phyloP scores from a whole-genome alignment of 2,329 filamentous ascomycete genomes.

The Sclerotinia spermophila region DNA sequence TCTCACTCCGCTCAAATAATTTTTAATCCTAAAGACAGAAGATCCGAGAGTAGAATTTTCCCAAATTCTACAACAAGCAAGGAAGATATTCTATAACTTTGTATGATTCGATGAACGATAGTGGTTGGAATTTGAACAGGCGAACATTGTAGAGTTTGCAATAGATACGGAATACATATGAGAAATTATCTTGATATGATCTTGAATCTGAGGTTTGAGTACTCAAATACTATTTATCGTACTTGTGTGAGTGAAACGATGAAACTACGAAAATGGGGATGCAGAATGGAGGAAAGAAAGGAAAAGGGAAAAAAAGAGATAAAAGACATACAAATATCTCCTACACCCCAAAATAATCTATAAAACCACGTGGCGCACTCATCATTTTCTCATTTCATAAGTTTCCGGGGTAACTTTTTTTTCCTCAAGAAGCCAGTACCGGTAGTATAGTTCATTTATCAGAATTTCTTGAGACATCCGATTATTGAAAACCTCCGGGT shows the following conservation, averaged over 20 bases:
- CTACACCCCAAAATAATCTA: background rate
- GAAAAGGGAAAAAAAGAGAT: too few relatives aligned
- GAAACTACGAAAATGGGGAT: too few relatives aligned
- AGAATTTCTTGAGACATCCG: too few relatives aligned
- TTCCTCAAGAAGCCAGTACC: background rate
- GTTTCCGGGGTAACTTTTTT: background rate
- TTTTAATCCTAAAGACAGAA: too few relatives aligned
- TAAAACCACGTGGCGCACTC: background rate
- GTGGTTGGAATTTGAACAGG: background rate
- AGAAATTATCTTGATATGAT: too few relatives aligned
- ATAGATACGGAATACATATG: rapidly evolving
- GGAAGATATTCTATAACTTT: rapidly evolving
- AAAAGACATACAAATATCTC: background rate
- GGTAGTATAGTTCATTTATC: background rate
- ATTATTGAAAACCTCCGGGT: background rate
- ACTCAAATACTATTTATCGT: too few relatives aligned
- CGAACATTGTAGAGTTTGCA: background rate
- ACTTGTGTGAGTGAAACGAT: too few relatives aligned
- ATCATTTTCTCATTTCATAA: background rate
- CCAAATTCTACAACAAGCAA: too few relatives aligned
- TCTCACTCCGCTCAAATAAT: too few relatives aligned
- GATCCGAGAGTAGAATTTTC: too few relatives aligned
- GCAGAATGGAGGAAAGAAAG: too few relatives aligned
- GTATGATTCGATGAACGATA: background rate
- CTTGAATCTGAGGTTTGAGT: too few relatives aligned